Conservation (phyloP, 208 protist species). For the Acanthamoeba comandoni region DNA sequence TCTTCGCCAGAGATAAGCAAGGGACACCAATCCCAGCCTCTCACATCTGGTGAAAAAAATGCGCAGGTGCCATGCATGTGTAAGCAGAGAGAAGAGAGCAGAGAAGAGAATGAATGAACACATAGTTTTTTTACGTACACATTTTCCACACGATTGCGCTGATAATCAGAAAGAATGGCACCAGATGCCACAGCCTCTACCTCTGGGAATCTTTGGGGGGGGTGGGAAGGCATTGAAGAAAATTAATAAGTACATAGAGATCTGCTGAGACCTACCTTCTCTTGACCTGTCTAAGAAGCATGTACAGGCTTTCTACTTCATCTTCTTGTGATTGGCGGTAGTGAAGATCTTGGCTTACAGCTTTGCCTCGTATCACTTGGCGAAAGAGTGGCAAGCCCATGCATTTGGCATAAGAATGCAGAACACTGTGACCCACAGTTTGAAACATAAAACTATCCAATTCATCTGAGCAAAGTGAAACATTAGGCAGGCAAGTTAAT, state of each 20-base stretch:
- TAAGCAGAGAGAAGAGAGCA: neutral
- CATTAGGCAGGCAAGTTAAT: too few species aligned
- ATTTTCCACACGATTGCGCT: constrained; percentile 96
- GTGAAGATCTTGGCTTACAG: constrained; percentile 89
- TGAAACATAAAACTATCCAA: constrained; percentile 99
- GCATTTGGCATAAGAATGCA: constrained; percentile 92
- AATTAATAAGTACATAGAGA: constrained; percentile 68
- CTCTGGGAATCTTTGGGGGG: constrained; percentile 65
- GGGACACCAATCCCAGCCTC: constrained; percentile 93
- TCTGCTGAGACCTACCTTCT: constrained; percentile 87
- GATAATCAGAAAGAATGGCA: constrained; percentile 98
- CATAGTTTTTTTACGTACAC: too few species aligned
- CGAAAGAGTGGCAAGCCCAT: constrained; percentile 94
- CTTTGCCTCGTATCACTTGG: constrained; percentile 88
- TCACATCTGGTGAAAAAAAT: constrained; percentile 58
- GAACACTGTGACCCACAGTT: constrained; percentile 95
- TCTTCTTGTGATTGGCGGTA: constrained; percentile 91
- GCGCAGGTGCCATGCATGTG: neutral
- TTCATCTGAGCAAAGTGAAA: constrained; percentile 90
- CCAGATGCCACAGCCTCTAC: constrained; percentile 95
- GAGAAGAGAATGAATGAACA: neutral
- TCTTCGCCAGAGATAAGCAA: constrained; percentile 97
- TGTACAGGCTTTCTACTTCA: constrained; percentile 97
- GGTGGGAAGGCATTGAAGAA: neutral
- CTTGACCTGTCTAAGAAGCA: constrained; percentile 92